Evolutionary conservation across 257 asterid genomes (phyloP).

Genomic region (Solanum chaucha): DNA sequence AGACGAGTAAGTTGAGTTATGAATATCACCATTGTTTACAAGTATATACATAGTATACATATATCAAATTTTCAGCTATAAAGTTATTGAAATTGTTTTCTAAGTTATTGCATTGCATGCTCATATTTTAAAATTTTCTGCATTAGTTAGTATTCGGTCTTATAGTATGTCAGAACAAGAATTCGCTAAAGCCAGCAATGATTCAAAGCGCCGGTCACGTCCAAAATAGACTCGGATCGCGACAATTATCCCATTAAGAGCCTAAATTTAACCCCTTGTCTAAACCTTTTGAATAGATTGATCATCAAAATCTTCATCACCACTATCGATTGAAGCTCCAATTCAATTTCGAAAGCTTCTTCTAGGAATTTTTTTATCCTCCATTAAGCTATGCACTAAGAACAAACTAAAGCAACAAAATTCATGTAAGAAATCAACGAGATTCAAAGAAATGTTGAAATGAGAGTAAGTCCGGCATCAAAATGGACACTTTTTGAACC

Average conservation of each 20-base stretch:
- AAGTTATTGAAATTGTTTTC: too few relatives aligned
- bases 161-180: too few relatives aligned
- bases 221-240: too few relatives aligned
- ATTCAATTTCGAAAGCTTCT: not conserved
- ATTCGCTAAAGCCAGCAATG: too few relatives aligned
- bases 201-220: rapidly evolving
- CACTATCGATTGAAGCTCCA: not conserved
- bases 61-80: too few relatives aligned
- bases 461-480: not conserved
- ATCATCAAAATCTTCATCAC: not conserved
- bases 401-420: not conserved
- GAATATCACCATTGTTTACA: not conserved
- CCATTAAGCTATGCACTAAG: not conserved
- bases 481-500: too few relatives aligned
- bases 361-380: not conserved
- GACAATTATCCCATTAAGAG: too few relatives aligned
- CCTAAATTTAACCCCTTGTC: not conserved
- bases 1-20: not conserved
- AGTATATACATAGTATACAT: too few relatives aligned
- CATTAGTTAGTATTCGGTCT: too few relatives aligned
- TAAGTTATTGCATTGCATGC: too few relatives aligned
- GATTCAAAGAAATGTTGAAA: not conserved
- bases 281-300: not conserved
- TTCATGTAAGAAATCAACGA: not conserved
- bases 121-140: too few relatives aligned